Evolutionary conservation across 352 stramenopile species (phyloP).

Genomic region (Phytophthora kernoviae): DNA sequence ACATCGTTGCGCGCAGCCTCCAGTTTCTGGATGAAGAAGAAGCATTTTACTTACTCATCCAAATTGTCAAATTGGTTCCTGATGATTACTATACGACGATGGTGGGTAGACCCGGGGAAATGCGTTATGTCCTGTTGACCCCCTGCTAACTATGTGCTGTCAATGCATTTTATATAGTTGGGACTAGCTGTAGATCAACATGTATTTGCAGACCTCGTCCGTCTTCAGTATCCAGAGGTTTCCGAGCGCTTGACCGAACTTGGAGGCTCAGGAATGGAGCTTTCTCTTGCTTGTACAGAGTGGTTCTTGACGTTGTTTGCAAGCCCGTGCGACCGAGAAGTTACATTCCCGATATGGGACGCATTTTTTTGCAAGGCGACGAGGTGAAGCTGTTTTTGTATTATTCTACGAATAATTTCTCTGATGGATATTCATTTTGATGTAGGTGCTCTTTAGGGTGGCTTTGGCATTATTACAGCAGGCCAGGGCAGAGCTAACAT

Average conservation of each 20-base stretch:
- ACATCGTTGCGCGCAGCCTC: constrained; percentile 80
- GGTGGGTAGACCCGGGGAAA: constrained; percentile 39
- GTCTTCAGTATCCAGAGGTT: constrained; percentile 74
- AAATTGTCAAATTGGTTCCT: constrained; percentile 77
- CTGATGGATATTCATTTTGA: not conserved
- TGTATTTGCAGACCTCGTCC: constrained; percentile 86
- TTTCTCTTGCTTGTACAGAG: constrained; percentile 87
- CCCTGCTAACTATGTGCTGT: not conserved
- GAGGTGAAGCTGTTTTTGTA: constrained; percentile 45
- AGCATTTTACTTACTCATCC: constrained; percentile 83
- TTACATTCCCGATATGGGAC: constrained; percentile 87
- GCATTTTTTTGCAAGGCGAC: constrained; percentile 82
- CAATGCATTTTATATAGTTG: constrained; percentile 42
- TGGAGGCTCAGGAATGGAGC: constrained; percentile 83
- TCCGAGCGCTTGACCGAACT: constrained; percentile 64
- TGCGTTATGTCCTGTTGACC: constrained; percentile 1
- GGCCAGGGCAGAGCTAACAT: constrained; percentile 60
- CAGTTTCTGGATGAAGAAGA: constrained; percentile 75
- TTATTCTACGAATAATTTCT: not conserved
- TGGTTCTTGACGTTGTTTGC: constrained; percentile 90
- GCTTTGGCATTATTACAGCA: constrained; percentile 76
- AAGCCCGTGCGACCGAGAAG: constrained; percentile 70
- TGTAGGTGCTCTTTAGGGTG: constrained; percentile 77
- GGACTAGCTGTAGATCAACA: constrained; percentile 88
- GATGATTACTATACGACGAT: constrained; percentile 91